A percentile compares a stretch with the other conserved stretches of the same genome.
phyloP scores from a whole-genome alignment of 257 asterid species.

The Solanum phureja region DNA sequence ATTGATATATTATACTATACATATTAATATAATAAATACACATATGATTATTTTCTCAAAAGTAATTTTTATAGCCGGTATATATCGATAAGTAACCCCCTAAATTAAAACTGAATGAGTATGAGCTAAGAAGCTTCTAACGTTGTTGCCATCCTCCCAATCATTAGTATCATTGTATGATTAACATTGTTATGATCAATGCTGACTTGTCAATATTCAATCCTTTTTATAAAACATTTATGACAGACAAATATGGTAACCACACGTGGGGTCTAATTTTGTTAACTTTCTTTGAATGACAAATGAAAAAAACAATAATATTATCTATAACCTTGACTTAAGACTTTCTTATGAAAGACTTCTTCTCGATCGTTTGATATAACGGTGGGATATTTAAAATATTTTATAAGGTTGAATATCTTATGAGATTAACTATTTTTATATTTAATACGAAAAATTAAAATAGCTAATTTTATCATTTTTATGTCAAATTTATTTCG shows the following conservation, averaged over 20 bases:
- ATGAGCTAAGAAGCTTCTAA: not conserved
- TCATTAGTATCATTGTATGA: not conserved
- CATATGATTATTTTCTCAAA: no score
- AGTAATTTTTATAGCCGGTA: no score
- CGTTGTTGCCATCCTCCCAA: not conserved
- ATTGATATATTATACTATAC: not conserved
- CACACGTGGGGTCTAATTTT: not conserved
- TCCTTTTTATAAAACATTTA: no score
- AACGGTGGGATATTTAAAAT: not conserved
- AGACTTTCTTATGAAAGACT: not conserved
- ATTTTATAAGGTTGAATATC: no score
- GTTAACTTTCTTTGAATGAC: not conserved
- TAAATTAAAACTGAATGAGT: not conserved
- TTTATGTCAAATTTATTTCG: not conserved
- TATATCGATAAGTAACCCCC: not conserved
- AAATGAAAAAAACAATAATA: not conserved
- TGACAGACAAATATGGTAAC: not conserved
- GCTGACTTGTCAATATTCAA: not conserved
- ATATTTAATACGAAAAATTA: no score
- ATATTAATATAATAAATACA: no score
- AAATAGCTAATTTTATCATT: no score
- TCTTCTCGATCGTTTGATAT: not conserved
- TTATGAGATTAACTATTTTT: no score
- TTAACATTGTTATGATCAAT: not conserved
- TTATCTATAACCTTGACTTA: not conserved